Evolutionary conservation across 768 basidiomycete species (phyloP).

Genomic region (Collybia sp.): DNA sequence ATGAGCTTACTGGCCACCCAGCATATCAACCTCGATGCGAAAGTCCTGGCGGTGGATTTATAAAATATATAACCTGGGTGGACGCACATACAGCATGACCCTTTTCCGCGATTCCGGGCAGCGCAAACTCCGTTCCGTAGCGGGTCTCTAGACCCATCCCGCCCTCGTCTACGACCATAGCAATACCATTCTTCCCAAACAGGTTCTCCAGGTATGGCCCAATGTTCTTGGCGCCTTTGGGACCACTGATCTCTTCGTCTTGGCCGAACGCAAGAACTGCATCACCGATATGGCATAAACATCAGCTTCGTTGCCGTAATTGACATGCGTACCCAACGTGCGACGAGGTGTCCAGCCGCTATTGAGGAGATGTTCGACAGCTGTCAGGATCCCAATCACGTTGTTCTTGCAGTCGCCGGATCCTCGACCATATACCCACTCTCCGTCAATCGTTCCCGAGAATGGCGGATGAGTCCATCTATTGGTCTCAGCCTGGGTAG

Average conservation of each 20-base stretch:
- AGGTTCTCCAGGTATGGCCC: constrained; percentile 13
- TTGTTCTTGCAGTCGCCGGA: constrained; percentile 26
- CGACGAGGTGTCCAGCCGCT: constrained; percentile 18
- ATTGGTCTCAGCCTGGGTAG: neutral
- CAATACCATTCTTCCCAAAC: constrained; percentile 22
- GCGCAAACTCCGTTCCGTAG: constrained; percentile 19
- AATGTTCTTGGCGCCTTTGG: constrained; percentile 21
- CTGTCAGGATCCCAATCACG: constrained; percentile 24
- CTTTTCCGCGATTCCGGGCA: constrained; percentile 28
- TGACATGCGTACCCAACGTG: constrained; percentile 14
- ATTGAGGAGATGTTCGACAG: constrained; percentile 20
- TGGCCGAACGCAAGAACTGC: constrained; percentile 26
- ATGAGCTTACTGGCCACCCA: constrained; percentile 24
- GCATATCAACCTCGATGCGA: constrained; percentile 21
- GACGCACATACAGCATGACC: constrained; percentile 16
- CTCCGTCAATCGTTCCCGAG: constrained; percentile 18
- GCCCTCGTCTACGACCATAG: constrained; percentile 28
- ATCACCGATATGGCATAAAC: neutral
- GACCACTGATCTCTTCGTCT: constrained; percentile 28
- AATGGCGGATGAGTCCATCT: constrained; percentile 25
- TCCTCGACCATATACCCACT: constrained; percentile 26
- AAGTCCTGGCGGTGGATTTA: constrained; percentile 13
- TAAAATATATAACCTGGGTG: neutral
- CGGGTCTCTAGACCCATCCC: constrained; percentile 20
- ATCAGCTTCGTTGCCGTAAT: neutral